Conservation (phyloP, 306 rosid species). For the Oxytropis ochrocephala region DNA sequence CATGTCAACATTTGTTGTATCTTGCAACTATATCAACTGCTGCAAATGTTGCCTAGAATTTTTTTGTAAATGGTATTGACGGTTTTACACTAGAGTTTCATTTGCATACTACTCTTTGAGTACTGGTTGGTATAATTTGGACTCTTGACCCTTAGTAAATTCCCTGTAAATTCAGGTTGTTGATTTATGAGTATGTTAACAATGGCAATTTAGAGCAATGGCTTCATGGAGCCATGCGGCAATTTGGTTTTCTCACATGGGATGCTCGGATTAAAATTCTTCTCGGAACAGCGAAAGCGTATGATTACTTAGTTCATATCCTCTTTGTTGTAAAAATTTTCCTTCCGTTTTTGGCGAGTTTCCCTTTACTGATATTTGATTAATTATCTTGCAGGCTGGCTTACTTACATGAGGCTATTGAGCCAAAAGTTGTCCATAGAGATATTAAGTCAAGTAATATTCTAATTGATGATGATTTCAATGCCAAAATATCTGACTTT, state of each 20-base stretch:
- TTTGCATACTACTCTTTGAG: neutral
- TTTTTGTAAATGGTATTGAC: neutral
- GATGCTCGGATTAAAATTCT: slow-evolving; percentile 89
- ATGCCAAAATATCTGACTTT: slow-evolving; percentile 93
- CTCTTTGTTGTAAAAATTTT: neutral
- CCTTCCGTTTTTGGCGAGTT: neutral
- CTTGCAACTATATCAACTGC: neutral
- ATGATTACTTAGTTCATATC: slow-evolving; percentile 18
- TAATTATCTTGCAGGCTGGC: slow-evolving; percentile 59
- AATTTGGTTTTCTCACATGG: slow-evolving; percentile 81
- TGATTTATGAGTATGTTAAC: slow-evolving; percentile 83
- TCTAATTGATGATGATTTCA: slow-evolving; percentile 78
- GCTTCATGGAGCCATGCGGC: slow-evolving; percentile 87
- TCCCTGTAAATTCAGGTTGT: slow-evolving; percentile 48
- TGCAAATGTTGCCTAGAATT: neutral
- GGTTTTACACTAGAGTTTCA: neutral
- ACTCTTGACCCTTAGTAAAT: slow-evolving; percentile 9
- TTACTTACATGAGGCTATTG: slow-evolving; percentile 94
- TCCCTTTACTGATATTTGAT: slow-evolving; percentile 11
- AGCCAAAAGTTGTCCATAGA: slow-evolving; percentile 93
- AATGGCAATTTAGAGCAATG: slow-evolving; percentile 88
- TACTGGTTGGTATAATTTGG: slow-evolving; percentile 8
- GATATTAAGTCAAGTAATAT: slow-evolving; percentile 93
- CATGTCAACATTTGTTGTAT: neutral
- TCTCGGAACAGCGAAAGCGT: slow-evolving; percentile 91